Conservation (phyloP, 768 basidiomycete species). For the Termitomyces sp. region DNA sequence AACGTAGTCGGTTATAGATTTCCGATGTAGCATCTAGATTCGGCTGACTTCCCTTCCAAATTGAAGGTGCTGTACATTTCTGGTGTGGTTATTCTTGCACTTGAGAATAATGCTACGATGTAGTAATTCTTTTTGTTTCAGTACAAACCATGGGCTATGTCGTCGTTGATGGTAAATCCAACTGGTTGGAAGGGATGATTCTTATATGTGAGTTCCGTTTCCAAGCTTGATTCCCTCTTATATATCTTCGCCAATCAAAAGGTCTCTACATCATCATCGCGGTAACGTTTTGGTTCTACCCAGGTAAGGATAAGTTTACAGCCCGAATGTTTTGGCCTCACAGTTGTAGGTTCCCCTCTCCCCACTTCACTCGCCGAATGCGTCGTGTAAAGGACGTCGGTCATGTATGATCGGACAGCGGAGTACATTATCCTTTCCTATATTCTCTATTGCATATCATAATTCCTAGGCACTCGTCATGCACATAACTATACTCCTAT, state of each 20-base stretch:
- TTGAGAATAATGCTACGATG: not conserved
- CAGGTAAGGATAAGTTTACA: constrained; percentile 25
- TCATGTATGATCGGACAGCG: not conserved
- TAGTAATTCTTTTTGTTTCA: constrained; percentile 15
- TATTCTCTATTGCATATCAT: not conserved
- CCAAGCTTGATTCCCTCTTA: no score
- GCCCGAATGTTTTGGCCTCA: not conserved
- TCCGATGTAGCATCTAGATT: not conserved
- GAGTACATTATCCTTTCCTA: not conserved
- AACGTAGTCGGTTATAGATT: constrained; percentile 14
- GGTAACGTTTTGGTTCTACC: constrained; percentile 69
- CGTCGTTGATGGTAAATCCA: constrained; percentile 75
- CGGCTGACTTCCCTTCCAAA: constrained; percentile 29
- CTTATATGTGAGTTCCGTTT: constrained; percentile 15
- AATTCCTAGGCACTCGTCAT: not conserved
- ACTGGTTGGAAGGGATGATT: constrained; percentile 71
- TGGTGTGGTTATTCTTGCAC: not conserved
- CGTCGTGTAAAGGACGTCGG: not conserved
- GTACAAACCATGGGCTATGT: constrained; percentile 84
- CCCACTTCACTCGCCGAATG: constrained; percentile 12
- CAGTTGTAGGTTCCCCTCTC: constrained; percentile 13
- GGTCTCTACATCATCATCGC: constrained; percentile 71
- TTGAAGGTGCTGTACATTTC: constrained; percentile 26
- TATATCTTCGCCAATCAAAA: constrained; percentile 17
- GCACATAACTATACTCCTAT: not conserved